Base-by-base conservation (phyloP, 495 filamentous ascomycete genomes). In the Pseudotulostoma volvatum region DNA sequence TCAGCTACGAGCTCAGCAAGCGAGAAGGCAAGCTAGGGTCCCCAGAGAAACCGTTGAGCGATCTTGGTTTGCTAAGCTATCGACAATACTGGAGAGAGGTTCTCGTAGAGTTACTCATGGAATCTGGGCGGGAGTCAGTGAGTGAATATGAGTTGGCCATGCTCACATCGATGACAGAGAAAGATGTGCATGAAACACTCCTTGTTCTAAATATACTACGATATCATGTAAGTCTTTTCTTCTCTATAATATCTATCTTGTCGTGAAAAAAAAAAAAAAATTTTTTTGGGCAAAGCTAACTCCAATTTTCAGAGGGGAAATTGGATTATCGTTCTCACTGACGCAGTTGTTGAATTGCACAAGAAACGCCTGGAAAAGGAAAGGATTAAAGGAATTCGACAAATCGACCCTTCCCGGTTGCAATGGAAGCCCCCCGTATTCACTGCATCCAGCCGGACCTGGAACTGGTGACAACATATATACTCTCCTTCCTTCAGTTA, bases 391-490 rank as follows among this genome's bases (percentile, higher is more conserved):
- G 61, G 71, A 16, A 81, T 84, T 49, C 81, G 81, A 36, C 64
- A 64, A 39, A 85, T 96, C 40, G 79, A 90, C 34, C 70, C 84
- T 2, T 71, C 77, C 3, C 68, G 72, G 45, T 71, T 97, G 32
- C 76, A 81, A 54, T 97, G 90, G 90, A 95, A 92, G 58, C 92
- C 90, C 3, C 90, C 90, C 1, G 82, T 94, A 4, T 94, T 96
- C 52, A 85, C 80, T 25, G 87, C 88, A 3, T 77, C 78, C 16
- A 78, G 70, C 37, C 67, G 90, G 46, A 96, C 88, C 18, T 97
- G 90, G 90, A 93, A 86, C 47, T 97, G 90, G 90, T 97, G 38
- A 55, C 28, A 28, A n/a, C n/a, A n/a, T n/a, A n/a, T n/a, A n/a
- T 36, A 9, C 18, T 34, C 18, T 44, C 15, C 14, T 50, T 39